Percentiles rank a stretch among this genome's conserved stretches.
These are phyloP conservation scores for Candida corydali DNA, from an alignment of 805 yeast species.

Conservation along the genomic window DNA sequence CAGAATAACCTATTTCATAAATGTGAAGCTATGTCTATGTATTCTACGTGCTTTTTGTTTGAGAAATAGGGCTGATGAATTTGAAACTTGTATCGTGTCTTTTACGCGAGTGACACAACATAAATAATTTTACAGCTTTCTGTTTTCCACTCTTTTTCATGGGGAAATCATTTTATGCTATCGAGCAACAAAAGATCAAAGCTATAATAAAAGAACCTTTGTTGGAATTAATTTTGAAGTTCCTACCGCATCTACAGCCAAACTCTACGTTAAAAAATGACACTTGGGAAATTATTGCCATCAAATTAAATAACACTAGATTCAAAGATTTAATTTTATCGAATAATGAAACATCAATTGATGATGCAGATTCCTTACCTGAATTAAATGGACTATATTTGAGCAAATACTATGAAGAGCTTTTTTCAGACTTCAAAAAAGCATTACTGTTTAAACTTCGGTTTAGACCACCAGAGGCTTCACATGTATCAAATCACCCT, in stretches of 20 bases:
- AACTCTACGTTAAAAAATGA: conserved; percentile 20
- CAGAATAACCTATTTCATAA: no score
- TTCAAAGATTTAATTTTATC: conserved; percentile 12
- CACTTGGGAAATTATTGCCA: conserved; percentile 33
- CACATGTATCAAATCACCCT: no score
- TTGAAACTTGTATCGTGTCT: neutral
- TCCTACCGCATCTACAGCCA: conserved; percentile 30
- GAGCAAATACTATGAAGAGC: conserved; percentile 16
- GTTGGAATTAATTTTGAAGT: conserved; percentile 22
- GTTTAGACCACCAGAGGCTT: neutral
- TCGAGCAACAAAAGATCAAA: conserved; percentile 20
- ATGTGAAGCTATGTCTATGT: no score
- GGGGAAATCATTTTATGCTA: conserved; percentile 22
- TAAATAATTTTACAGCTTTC: no score
- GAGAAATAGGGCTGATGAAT: no score
- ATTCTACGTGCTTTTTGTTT: no score
- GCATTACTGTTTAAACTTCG: neutral
- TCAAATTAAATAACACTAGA: conserved; percentile 21
- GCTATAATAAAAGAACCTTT: conserved; percentile 22
- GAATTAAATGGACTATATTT: conserved; percentile 23
- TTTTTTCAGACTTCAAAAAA: conserved; percentile 13
- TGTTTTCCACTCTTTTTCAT: neutral
- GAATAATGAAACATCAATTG: conserved; percentile 6
- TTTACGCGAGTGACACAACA: no score
- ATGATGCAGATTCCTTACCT: conserved; percentile 19